phyloP scores from a whole-genome alignment of 2,329 filamentous ascomycete species.

The Ramularia collo-cygni region DNA sequence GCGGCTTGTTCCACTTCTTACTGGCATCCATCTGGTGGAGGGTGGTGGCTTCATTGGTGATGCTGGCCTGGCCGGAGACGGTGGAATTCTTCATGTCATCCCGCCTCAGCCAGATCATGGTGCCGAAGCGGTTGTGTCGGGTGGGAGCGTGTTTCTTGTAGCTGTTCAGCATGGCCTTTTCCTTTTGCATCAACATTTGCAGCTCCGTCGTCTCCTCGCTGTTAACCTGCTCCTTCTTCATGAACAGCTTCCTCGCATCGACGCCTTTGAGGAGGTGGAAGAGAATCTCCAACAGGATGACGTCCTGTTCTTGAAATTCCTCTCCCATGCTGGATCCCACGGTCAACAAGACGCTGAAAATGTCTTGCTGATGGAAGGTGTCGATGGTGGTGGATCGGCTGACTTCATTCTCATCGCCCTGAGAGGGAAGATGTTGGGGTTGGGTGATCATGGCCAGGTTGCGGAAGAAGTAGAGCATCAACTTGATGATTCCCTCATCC shows the following conservation, averaged over 20 bases:
- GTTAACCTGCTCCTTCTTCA: slow-evolving; percentile 66
- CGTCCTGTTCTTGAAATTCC: slow-evolving; percentile 83
- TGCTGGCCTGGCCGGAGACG: slow-evolving; percentile 78
- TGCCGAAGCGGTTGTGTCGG: slow-evolving; percentile 88
- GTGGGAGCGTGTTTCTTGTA: slow-evolving; percentile 74
- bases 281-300: slow-evolving; percentile 81
- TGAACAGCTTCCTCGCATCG: slow-evolving; percentile 75
- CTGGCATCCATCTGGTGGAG: slow-evolving; percentile 83
- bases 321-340: slow-evolving; percentile 89
- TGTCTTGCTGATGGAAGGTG: slow-evolving; percentile 83
- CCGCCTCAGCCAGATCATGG: slow-evolving; percentile 93
- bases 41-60: slow-evolving; percentile 64
- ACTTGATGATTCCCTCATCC: slow-evolving; percentile 87
- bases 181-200: slow-evolving; percentile 67
- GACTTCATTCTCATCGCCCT: slow-evolving; percentile 84
- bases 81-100: slow-evolving; percentile 78
- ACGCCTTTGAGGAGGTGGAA: slow-evolving; percentile 92
- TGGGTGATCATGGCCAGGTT: slow-evolving; percentile 82
- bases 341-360: slow-evolving; percentile 77
- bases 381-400: slow-evolving; percentile 83
- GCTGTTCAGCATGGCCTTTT: slow-evolving; percentile 72
- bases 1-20: slow-evolving; percentile 85
- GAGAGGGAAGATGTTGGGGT: slow-evolving; percentile 63
- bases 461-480: slow-evolving; percentile 80
- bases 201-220: slow-evolving; percentile 67